Evolutionary conservation across 306 rosid genomes (phyloP).

Genomic region (Castanea crenata): DNA sequence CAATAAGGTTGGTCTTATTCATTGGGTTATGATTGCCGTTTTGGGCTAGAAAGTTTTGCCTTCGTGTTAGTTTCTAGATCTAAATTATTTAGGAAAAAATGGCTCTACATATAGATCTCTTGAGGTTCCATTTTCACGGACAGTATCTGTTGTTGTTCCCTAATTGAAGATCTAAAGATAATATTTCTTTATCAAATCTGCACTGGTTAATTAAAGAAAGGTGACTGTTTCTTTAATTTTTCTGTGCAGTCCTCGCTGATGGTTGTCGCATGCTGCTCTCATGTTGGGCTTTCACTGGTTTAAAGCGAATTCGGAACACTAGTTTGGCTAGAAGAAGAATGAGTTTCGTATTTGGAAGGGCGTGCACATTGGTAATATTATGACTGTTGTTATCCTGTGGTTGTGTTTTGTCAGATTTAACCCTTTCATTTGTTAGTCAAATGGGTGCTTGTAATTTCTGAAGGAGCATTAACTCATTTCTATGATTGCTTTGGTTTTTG

Average conservation of each 20-base stretch:
- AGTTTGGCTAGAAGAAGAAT: neutral
- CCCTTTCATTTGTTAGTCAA: neutral
- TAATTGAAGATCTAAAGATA: neutral
- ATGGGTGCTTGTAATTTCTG: neutral
- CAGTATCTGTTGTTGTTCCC: neutral
- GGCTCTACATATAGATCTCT: neutral
- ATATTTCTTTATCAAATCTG: neutral
- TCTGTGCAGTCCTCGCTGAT: slow-evolving; percentile 63
- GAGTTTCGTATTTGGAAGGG: neutral
- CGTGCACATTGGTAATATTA: neutral
- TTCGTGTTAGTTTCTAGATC: neutral
- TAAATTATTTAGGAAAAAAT: neutral
- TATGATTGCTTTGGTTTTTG: neutral
- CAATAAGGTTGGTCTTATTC: neutral
- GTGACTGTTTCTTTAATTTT: neutral
- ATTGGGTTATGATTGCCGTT: neutral
- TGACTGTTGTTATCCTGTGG: neutral
- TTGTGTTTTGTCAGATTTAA: neutral
- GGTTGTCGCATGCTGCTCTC: neutral
- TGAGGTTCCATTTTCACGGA: neutral
- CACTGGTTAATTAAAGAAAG: neutral
- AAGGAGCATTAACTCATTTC: neutral
- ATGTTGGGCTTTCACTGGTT: slow-evolving; percentile 13
- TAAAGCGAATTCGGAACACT: neutral
- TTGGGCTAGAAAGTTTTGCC: neutral